phyloP scores from a whole-genome alignment of 805 yeast genomes.

The Clavispora vitiphila region DNA sequence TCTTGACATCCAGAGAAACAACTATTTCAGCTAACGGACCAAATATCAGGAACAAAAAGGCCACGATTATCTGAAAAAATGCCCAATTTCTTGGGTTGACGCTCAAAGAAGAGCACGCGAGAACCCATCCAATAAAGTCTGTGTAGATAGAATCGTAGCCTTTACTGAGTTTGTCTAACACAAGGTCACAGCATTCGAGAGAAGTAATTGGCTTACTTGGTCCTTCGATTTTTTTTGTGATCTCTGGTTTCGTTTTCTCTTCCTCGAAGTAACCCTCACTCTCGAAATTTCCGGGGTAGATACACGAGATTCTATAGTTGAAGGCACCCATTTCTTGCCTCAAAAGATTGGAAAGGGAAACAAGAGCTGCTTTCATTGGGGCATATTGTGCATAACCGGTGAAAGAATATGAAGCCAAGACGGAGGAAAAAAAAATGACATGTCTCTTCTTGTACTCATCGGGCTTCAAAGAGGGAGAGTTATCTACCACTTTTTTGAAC shows the following conservation, averaged over 20 bases:
- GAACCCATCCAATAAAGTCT: constrained; percentile 79
- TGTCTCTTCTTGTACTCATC: constrained; percentile 41
- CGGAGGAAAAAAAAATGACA: constrained; percentile 63
- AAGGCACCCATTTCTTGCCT: constrained; percentile 77
- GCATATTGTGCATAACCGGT: constrained; percentile 91
- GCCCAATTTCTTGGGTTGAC: constrained; percentile 61
- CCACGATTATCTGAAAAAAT: constrained; percentile 37
- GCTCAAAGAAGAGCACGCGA: constrained; percentile 65
- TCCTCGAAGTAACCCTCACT: constrained; percentile 86
- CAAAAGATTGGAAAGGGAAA: constrained; percentile 67
- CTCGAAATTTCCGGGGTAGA: constrained; percentile 84
- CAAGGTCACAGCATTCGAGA: constrained; percentile 57
- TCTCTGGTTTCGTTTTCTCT: constrained; percentile 76
- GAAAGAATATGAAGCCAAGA: constrained; percentile 77
- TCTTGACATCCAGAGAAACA: constrained; percentile 47
- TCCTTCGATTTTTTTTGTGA: constrained; percentile 82
- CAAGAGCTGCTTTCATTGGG: constrained; percentile 80
- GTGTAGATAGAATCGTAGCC: constrained; percentile 78
- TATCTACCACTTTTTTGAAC: constrained; percentile 35
- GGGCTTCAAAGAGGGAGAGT: constrained; percentile 8
- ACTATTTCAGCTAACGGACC: constrained; percentile 54
- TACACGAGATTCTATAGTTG: constrained; percentile 64
- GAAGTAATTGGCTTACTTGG: constrained; percentile 67
- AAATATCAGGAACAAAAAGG: constrained; percentile 31
- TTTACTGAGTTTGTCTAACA: constrained; percentile 48